A percentile compares a stretch with the other conserved stretches of the same genome.
Conservation (phyloP, 2,329 filamentous ascomycete genomes). For the Ophiostoma pallidulum region DNA sequence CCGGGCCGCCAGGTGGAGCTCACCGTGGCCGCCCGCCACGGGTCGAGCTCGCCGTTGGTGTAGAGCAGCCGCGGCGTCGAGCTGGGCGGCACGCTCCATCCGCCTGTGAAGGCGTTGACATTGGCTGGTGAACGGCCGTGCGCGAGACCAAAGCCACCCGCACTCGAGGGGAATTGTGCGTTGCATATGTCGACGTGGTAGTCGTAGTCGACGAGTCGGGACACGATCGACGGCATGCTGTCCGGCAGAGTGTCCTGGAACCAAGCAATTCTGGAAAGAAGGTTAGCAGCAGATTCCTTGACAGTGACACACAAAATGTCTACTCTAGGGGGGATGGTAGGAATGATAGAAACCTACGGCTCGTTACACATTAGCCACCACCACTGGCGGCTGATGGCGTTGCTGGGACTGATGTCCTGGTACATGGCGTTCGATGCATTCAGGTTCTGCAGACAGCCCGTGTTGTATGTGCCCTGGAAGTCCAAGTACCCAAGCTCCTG, state of each 20-base stretch:
- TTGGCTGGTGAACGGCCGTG: conserved; percentile 24
- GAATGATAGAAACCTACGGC: conserved; percentile 16
- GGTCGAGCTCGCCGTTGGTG: conserved; percentile 32
- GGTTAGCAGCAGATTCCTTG: not conserved
- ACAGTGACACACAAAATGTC: not conserved
- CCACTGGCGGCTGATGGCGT: conserved; percentile 42
- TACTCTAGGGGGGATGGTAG: no score
- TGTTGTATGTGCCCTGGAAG: conserved; percentile 29
- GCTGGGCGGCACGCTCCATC: conserved; percentile 23
- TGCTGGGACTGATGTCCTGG: conserved; percentile 28
- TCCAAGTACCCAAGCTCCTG: conserved; percentile 29
- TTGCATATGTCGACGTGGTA: conserved; percentile 36
- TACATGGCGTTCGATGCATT: conserved; percentile 35
- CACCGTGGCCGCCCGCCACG: conserved; percentile 32
- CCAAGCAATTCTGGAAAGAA: conserved; percentile 25
- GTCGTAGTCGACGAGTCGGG: conserved; percentile 26
- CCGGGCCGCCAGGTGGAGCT: conserved; percentile 29
- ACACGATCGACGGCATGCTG: conserved; percentile 32
- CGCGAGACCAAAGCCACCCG: conserved; percentile 26
- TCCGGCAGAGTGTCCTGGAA: conserved; percentile 37
- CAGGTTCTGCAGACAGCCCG: conserved; percentile 35
- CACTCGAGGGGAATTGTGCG: conserved; percentile 33
- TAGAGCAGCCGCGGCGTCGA: conserved; percentile 30
- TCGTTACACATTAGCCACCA: conserved; percentile 47
- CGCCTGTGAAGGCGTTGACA: conserved; percentile 31